Percentiles rank a stretch among this genome's conserved stretches.
Evolutionary conservation across 805 yeast species (phyloP).

Genomic region (Candida ortonii): DNA sequence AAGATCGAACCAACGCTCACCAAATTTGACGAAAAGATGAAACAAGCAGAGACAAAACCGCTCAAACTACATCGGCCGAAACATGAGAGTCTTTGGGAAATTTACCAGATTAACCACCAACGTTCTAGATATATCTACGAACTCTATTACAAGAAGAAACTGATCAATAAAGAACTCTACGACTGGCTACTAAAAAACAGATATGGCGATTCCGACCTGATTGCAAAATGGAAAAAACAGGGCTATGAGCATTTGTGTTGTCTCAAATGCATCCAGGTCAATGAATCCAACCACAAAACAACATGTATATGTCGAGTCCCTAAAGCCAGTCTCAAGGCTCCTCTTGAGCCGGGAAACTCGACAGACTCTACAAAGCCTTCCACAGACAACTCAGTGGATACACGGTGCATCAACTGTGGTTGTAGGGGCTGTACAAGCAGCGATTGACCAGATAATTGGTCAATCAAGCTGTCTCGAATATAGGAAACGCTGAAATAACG

Average conservation of each 20-base stretch:
- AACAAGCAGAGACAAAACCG: conserved; percentile 45
- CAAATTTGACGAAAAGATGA: conserved; percentile 57
- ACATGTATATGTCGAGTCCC: conserved; percentile 90
- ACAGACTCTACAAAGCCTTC: too few relatives aligned
- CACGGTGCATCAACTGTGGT: conserved; percentile 77
- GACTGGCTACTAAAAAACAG: conserved; percentile 69
- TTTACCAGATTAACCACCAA: conserved; percentile 68
- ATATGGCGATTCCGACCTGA: conserved; percentile 63
- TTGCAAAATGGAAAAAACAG: conserved; percentile 59
- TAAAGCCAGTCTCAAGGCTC: conserved; percentile 41
- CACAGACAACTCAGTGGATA: conserved; percentile 27
- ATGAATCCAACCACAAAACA: conserved; percentile 59
- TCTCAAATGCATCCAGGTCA: conserved; percentile 65
- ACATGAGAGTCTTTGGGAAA: conserved; percentile 64
- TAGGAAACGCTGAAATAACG: too few relatives aligned
- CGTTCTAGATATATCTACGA: conserved; percentile 73
- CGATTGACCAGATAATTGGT: conserved; percentile 42
- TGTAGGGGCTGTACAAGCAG: conserved; percentile 81
- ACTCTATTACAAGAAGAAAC: conserved; percentile 65
- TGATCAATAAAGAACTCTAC: conserved; percentile 65
- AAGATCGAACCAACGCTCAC: conserved; percentile 64
- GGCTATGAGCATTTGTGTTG: conserved; percentile 90
- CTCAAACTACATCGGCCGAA: conserved; percentile 45
- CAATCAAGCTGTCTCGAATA: too few relatives aligned
- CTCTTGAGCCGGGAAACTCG: conserved; percentile 22